phyloP scores from a whole-genome alignment of 345 rosid species.

The Dimocarpus longan region DNA sequence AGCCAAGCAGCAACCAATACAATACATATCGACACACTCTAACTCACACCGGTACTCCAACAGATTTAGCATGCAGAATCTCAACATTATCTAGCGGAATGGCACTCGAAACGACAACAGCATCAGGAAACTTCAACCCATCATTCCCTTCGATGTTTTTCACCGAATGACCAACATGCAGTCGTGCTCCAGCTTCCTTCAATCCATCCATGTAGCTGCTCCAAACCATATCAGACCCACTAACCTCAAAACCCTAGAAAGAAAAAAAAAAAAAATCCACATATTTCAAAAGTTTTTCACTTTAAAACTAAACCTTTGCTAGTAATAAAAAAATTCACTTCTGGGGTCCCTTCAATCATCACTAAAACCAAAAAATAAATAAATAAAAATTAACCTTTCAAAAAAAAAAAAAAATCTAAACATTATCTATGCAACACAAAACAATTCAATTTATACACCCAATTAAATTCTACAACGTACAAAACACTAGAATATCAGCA shows the following conservation, averaged over 20 bases:
- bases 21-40: constrained; percentile 2
- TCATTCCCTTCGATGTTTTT: constrained; percentile 18
- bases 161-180: constrained; percentile 24
- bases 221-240: constrained; percentile 35
- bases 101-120: constrained; percentile 42
- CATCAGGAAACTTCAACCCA: constrained; percentile 28
- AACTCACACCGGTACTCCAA: constrained; percentile 38
- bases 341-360: not conserved
- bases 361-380: not conserved
- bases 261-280: not conserved
- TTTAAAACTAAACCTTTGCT: not conserved
- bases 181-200: constrained; percentile 24
- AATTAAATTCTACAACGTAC: not conserved
- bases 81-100: constrained; percentile 36
- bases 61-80: constrained; percentile 29
- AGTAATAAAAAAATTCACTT: not conserved
- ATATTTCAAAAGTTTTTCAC: not conserved
- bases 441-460: not conserved
- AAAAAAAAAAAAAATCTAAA: not conserved
- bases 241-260: constrained; percentile 34
- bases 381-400: too few species aligned
- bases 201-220: constrained; percentile 31
- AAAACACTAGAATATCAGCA: not conserved
- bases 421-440: not conserved
- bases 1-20: not conserved